Percentiles rank a stretch among this genome's conserved stretches.
Conservation (phyloP, 768 basidiomycete genomes). For the Lentinula sp. region DNA sequence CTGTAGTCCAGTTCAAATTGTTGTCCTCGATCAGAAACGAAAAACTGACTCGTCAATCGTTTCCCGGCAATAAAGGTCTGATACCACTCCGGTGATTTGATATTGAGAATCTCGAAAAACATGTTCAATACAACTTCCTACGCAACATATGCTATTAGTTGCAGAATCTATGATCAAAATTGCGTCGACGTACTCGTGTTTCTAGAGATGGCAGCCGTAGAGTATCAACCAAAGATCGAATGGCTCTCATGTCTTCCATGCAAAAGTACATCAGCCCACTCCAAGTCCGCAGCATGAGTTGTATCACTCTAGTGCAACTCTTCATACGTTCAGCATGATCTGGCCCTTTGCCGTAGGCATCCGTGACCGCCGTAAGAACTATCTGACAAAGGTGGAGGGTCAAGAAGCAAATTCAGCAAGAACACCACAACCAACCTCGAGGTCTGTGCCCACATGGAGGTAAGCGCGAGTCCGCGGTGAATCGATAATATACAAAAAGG, state of each 20-base stretch:
- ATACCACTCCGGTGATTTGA: conserved; percentile 91
- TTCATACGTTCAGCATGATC: conserved; percentile 78
- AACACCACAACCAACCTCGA: conserved; percentile 59
- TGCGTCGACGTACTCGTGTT: conserved; percentile 56
- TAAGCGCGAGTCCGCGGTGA: conserved; percentile 76
- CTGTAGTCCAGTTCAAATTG: conserved; percentile 22
- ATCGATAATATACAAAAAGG: conserved; percentile 81
- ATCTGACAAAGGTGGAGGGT: conserved; percentile 40
- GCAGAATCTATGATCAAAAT: not conserved
- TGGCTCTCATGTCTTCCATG: conserved; percentile 81
- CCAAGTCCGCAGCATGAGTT: conserved; percentile 86
- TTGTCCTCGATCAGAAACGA: not conserved
- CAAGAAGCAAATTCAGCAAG: not conserved
- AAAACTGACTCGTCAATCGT: conserved; percentile 69
- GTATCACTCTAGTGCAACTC: conserved; percentile 70
- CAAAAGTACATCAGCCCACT: conserved; percentile 93
- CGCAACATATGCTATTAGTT: conserved; percentile 2
- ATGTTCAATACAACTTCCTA: conserved; percentile 92
- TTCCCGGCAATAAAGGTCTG: conserved; percentile 88
- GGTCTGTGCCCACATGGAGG: conserved; percentile 74
- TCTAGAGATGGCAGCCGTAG: conserved; percentile 85
- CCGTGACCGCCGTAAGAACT: conserved; percentile 84
- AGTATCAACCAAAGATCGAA: conserved; percentile 79
- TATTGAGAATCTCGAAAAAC: conserved; percentile 89
- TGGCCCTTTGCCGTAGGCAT: conserved; percentile 81